Conservation (phyloP, 2,329 filamentous ascomycete species). For the Pseudocercospora eumusae region DNA sequence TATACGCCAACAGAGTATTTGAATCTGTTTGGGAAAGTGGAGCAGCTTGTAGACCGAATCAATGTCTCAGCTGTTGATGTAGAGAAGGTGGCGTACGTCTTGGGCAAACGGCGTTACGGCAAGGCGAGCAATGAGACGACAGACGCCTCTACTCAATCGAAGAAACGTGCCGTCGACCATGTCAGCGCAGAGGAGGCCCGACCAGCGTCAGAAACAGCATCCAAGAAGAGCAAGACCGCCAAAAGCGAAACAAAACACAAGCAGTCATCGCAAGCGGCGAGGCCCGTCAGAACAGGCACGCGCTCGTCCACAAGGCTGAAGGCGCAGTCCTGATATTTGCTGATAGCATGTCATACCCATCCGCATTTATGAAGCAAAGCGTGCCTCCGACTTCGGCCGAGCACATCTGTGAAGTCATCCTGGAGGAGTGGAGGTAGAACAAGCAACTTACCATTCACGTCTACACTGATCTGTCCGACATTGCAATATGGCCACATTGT, state of each 20-base stretch:
- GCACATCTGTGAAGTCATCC: conserved; percentile 2
- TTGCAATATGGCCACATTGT: conserved; percentile 49
- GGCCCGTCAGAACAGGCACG: neutral
- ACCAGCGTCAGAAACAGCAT: neutral
- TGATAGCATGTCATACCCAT: neutral
- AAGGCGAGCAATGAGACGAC: neutral
- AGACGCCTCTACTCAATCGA: neutral
- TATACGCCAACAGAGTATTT: conserved; percentile 71
- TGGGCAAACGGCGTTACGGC: conserved; percentile 17
- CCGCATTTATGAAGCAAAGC: neutral
- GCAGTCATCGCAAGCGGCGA: neutral
- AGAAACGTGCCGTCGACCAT: neutral
- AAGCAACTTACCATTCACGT: neutral
- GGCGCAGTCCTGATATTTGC: neutral
- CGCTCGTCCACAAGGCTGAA: neutral
- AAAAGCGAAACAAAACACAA: neutral
- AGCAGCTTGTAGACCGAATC: conserved; percentile 48
- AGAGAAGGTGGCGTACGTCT: conserved; percentile 28
- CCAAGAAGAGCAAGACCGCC: conserved; percentile 8
- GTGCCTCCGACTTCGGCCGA: conserved; percentile 13
- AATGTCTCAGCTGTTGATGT: conserved; percentile 27
- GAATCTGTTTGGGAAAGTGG: conserved; percentile 49
- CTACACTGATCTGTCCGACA: neutral
- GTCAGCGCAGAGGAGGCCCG: neutral
- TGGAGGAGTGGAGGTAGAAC: neutral